These are phyloP conservation scores for Capronia americana DNA, from an alignment of 2,329 filamentous ascomycete species.

Conservation along the genomic window DNA sequence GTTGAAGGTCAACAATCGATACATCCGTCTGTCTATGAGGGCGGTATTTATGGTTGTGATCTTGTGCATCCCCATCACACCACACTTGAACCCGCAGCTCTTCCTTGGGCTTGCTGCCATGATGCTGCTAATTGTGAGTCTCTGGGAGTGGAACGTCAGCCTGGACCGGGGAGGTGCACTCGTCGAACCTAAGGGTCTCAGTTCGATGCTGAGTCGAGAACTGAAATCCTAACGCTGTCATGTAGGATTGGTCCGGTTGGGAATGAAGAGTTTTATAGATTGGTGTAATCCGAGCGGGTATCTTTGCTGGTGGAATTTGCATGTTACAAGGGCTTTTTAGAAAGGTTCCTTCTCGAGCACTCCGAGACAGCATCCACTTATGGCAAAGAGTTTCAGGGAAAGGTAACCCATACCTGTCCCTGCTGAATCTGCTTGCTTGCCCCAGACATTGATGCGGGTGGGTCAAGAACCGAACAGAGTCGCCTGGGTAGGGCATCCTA, in stretches of 20 bases:
- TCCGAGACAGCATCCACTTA: neutral
- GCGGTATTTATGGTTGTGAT: slow-evolving; percentile 6
- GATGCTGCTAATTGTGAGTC: slow-evolving; percentile 7
- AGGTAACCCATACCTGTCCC: neutral
- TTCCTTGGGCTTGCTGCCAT: slow-evolving; percentile 8
- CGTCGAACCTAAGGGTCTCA: slow-evolving; percentile 4
- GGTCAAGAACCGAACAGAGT: neutral
- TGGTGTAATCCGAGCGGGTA: neutral
- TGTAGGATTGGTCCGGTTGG: neutral
- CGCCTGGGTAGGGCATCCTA: neutral
- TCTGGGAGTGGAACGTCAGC: slow-evolving; percentile 20
- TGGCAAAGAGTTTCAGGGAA: neutral
- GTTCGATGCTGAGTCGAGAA: slow-evolving; percentile 14
- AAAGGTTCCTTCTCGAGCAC: neutral
- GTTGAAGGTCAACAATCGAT: slow-evolving; percentile 18
- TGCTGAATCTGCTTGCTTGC: neutral
- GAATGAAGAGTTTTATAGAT: neutral
- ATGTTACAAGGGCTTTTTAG: neutral
- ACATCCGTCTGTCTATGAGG: slow-evolving; percentile 2
- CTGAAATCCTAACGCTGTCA: neutral
- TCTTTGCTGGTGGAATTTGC: neutral
- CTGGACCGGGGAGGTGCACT: slow-evolving; percentile 14
- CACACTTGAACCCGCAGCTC: neutral
- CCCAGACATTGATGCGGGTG: neutral
- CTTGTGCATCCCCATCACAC: neutral